A percentile compares a stretch with the other conserved stretches of the same genome.
Evolutionary conservation across 257 asterid species (phyloP).

Genomic region (Capsicum chinense): DNA sequence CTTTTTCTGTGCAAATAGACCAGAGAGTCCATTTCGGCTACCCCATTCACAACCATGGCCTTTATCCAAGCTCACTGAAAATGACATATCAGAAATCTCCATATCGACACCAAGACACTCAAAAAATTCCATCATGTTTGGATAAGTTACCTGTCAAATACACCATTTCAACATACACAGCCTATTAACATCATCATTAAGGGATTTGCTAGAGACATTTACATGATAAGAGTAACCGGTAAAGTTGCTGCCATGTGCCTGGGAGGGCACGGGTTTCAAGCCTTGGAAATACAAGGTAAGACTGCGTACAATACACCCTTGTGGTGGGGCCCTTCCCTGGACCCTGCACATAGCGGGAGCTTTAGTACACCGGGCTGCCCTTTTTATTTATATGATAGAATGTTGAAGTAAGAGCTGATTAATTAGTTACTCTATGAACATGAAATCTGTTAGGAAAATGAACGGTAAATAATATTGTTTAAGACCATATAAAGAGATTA

Average conservation of each 20-base stretch:
- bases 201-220: too few relatives aligned
- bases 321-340: too few relatives aligned
- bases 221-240: too few relatives aligned
- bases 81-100: slow-evolving; percentile 97
- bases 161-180: neutral
- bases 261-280: too few relatives aligned
- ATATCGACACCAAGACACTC: slow-evolving; percentile 88
- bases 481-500: neutral
- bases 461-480: neutral
- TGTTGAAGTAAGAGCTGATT: neutral
- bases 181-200: too few relatives aligned
- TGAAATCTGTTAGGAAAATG: neutral
- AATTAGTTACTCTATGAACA: neutral
- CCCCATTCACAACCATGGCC: slow-evolving; percentile 96
- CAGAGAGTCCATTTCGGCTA: slow-evolving; percentile 70
- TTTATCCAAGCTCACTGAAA: slow-evolving; percentile 85
- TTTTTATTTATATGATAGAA: too few relatives aligned
- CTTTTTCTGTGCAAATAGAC: slow-evolving; percentile 88
- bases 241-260: too few relatives aligned
- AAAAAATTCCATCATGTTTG: slow-evolving; percentile 97
- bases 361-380: too few relatives aligned
- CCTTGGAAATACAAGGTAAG: too few relatives aligned
- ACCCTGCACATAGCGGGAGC: too few relatives aligned
- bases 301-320: too few relatives aligned
- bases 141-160: slow-evolving; percentile 81